Conservation (phyloP, 2,329 filamentous ascomycete species). For the Curvularia sp. region DNA sequence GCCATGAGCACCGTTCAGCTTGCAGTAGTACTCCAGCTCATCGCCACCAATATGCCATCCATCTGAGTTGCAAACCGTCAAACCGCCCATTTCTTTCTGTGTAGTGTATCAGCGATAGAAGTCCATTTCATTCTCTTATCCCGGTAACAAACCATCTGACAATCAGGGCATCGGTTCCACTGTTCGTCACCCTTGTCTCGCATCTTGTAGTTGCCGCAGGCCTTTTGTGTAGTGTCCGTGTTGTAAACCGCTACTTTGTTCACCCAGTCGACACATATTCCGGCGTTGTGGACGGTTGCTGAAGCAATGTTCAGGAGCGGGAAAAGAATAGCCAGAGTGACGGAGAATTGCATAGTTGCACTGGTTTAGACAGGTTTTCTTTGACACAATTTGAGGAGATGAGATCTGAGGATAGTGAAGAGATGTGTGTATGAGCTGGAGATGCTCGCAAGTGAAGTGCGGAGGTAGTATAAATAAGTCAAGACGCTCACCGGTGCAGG, state of each 20-base stretch:
- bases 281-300: conserved; percentile 32
- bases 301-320: conserved; percentile 23
- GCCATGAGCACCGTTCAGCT: conserved; percentile 26
- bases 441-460: background rate
- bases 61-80: conserved; percentile 32
- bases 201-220: conserved; percentile 30
- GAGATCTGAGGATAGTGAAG: background rate
- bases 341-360: conserved; percentile 29
- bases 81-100: conserved; percentile 26
- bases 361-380: background rate
- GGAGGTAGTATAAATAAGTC: conserved; percentile 3
- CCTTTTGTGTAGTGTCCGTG: conserved; percentile 28
- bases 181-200: conserved; percentile 37
- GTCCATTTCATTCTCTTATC: background rate
- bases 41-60: conserved; percentile 40
- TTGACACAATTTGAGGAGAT: conserved; percentile 5
- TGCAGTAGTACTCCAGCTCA: conserved; percentile 39
- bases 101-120: conserved; percentile 1
- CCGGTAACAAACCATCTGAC: conserved; percentile 28
- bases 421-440: background rate
- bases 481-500: background rate
- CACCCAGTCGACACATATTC: conserved; percentile 28
- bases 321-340: conserved; percentile 18
- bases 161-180: conserved; percentile 42
- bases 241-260: conserved; percentile 33